Evolutionary conservation across 148 eudicot genomes (phyloP), one percentile per base, ranked within the genome.

Genomic region (Polygonum maritimum): DNA sequence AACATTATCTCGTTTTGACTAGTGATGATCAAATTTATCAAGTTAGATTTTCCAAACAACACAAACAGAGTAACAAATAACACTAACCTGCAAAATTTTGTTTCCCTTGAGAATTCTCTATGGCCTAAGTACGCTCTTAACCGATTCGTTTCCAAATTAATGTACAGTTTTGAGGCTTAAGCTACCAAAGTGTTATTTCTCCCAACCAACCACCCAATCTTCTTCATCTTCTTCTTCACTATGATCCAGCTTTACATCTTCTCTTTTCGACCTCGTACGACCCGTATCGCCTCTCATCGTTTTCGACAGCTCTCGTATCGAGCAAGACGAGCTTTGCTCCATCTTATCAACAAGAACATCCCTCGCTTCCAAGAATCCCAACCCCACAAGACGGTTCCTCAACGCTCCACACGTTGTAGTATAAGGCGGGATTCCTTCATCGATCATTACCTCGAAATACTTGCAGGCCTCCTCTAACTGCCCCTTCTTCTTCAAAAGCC

Each of bases 401-500:
- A 90, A 82, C 75, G 82, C 5, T 51, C 85, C 93, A 63, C 88
- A 83, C 7, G 98, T 92, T 3, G 87, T 77, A 73, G 80, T 19
- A 62, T 87, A 90, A 18, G 96, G 98, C 5, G 98, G 96, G 69
- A 92, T 79, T 72, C 98, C 96, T 80, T 92, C 96, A 80, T 92
- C 98, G 75, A 92, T 82, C 98, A 92, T 92, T 74, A 75, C 85
- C 79, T 90, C 96, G 69, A 90, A 92, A 79, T 86, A 90, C 78
- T 83, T 84, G 47, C 84, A 89, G 3, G 96, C 98, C 74, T 87
- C 93, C 77, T 92, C 98, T 45, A 88, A 12, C 79, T 89, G 87
- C 18, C 87, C 84, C 79, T 86, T 92, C 86, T 92, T 92, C 86
- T 82, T 86, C 74, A 89, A 86, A 67, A 86, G 79, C 31, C 98